phyloP scores from a whole-genome alignment of 805 yeast species.

The Yamadazyma tumulicola region DNA sequence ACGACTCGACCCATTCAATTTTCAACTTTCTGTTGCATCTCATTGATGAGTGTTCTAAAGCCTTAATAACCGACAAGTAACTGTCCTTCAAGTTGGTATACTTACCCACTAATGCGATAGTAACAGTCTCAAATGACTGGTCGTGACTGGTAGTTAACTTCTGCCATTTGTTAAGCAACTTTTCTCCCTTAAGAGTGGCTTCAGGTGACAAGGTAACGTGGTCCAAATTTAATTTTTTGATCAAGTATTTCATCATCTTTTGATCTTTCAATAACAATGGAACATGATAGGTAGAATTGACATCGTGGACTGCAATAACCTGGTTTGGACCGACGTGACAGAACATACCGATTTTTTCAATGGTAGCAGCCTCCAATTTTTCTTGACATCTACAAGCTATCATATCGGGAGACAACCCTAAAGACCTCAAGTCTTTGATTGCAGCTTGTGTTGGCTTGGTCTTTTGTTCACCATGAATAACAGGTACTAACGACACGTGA shows the following conservation, averaged over 20 bases:
- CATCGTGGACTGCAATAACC: slow-evolving; percentile 95
- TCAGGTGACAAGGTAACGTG: slow-evolving; percentile 36
- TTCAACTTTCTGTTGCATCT: slow-evolving; percentile 78
- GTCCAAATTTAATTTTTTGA: slow-evolving; percentile 61
- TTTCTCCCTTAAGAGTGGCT: slow-evolving; percentile 61
- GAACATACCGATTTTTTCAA: slow-evolving; percentile 96
- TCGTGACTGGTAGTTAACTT: slow-evolving; percentile 76
- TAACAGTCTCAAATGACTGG: slow-evolving; percentile 78
- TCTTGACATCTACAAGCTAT: slow-evolving; percentile 96
- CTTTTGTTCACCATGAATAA: slow-evolving; percentile 97
- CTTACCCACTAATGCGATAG: slow-evolving; percentile 96
- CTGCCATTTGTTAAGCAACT: slow-evolving; percentile 75
- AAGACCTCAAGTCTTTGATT: slow-evolving; percentile 89
- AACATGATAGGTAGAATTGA: slow-evolving; percentile 94
- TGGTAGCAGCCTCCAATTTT: slow-evolving; percentile 76
- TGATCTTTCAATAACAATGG: slow-evolving; percentile 89
- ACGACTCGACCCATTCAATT: slow-evolving; percentile 94
- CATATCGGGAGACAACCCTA: slow-evolving; percentile 94
- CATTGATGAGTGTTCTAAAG: slow-evolving; percentile 95
- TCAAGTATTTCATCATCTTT: slow-evolving; percentile 70
- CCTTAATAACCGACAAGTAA: slow-evolving; percentile 88
- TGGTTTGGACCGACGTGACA: slow-evolving; percentile 99
- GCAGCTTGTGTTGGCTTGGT: slow-evolving; percentile 99
- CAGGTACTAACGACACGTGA: slow-evolving; percentile 96
- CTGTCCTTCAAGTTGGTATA: slow-evolving; percentile 95